These are phyloP conservation scores for Aaosphaeria pasadenensis DNA, from an alignment of 2,329 filamentous ascomycete species.

Conservation along the genomic window DNA sequence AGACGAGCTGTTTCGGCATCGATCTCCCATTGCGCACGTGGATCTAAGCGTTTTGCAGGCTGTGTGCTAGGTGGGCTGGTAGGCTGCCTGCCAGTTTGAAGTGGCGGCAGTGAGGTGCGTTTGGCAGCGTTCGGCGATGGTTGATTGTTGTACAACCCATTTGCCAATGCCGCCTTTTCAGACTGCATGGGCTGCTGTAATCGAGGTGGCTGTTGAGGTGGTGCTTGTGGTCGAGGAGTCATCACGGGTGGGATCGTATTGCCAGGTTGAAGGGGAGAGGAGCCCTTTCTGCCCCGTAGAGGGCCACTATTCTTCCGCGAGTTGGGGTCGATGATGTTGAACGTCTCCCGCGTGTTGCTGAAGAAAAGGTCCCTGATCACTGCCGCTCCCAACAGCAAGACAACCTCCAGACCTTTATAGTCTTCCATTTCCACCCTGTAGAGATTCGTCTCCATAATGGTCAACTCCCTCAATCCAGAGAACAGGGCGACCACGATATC, in stretches of 20 bases:
- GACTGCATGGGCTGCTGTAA: conserved; percentile 16
- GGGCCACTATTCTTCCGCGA: conserved; percentile 37
- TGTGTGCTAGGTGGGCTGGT: conserved; percentile 1
- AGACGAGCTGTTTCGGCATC: conserved; percentile 50
- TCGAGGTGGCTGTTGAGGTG: conserved; percentile 5
- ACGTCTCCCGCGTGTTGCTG: conserved; percentile 66
- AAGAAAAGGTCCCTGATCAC: conserved; percentile 64
- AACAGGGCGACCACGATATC: conserved; percentile 95
- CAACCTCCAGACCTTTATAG: conserved; percentile 85
- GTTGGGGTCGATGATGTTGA: conserved; percentile 63
- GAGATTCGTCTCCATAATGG: conserved; percentile 91
- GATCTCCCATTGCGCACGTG: conserved; percentile 52
- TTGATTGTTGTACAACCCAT: conserved; percentile 11
- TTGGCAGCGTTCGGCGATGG: conserved; percentile 15
- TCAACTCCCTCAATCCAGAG: conserved; percentile 67
- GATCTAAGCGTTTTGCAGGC: conserved; percentile 38
- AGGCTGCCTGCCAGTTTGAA: conserved; percentile 17
- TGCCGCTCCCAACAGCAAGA: conserved; percentile 61
- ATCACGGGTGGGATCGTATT: conserved; percentile 28
- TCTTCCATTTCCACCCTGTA: conserved; percentile 90
- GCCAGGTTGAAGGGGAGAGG: conserved; percentile 26
- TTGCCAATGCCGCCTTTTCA: conserved; percentile 11
- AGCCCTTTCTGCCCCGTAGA: conserved; percentile 31
- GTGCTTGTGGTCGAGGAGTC: conserved; percentile 24
- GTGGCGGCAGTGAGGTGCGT: conserved; percentile 25